Base-by-base conservation (phyloP, 257 asterid genomes). In the Linaria vulgaris region DNA sequence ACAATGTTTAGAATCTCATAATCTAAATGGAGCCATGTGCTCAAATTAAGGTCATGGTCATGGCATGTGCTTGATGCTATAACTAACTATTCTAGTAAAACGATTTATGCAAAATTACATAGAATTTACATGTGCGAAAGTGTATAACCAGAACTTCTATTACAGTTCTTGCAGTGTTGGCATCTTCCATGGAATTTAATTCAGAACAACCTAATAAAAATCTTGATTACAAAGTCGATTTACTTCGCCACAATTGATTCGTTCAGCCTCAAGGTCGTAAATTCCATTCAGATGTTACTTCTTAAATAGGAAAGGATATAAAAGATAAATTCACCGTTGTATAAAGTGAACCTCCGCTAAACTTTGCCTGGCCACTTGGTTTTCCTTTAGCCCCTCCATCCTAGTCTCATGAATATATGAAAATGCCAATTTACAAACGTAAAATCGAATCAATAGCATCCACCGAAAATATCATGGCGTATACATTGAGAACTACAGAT, bases 381-480 rank as follows among this genome's bases (percentile, higher is more conserved):
- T 73, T 82, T 41, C 78, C 82, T 69, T 75, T 68, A 56, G 63
- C 72, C 20, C 78, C 75, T 70, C 77, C 84, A 54, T 66, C 82
- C 84, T 78, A 59, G 38, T 67, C 63, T 48, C 39, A 70, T 44
- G 50, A 47, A 54, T 49, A 47, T 15, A 54, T 25, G 1, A 48
- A 34, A 25, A 62, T 64, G 30, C 44, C 53, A 67, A 27, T 13
- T 20, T 25, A 25, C 31, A 65, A 56, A 45, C 61, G 41, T 55
- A 16, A 49, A 53, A 9, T 4, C 6, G 16, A 59, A 53, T 25
- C 38, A 50, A 17, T 6, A 17, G 6, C n/a, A n/a, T 31, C 20
- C 47, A 9, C 6, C 58, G 39, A 25, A 49, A 37, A 22, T 14
- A 37, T 58, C n/a, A 30, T n/a, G n/a, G n/a, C 14, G 17, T 4